These are phyloP conservation scores for Cyclotella baltica DNA, from an alignment of 108 stramenopile species.

Conservation along the genomic window DNA sequence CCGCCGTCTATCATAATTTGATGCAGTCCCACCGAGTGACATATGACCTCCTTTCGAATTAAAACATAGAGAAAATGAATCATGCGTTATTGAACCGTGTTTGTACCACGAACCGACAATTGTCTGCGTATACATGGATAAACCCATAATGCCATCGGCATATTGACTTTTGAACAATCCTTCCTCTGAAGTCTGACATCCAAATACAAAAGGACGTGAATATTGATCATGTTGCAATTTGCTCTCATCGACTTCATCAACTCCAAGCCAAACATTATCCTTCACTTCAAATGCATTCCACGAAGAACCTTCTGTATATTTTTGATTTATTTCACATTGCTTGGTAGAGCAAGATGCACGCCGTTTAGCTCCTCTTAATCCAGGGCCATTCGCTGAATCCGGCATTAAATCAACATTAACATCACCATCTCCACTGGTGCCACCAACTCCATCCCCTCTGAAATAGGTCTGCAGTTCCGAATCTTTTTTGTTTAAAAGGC, in stretches of 20 bases:
- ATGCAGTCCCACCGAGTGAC: constrained; percentile 65
- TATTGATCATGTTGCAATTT: constrained; percentile 23
- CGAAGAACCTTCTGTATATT: constrained; percentile 81
- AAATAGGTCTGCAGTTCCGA: constrained; percentile 14
- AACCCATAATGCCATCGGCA: constrained; percentile 96
- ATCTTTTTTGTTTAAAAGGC: constrained; percentile 14
- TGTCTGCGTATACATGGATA: constrained; percentile 70
- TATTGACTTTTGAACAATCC: constrained; percentile 94
- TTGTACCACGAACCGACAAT: constrained; percentile 50
- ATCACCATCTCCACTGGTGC: constrained; percentile 17
- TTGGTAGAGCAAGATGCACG: constrained; percentile 35
- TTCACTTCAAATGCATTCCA: constrained; percentile 78
- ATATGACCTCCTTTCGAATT: constrained; percentile 61
- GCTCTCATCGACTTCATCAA: constrained; percentile 16
- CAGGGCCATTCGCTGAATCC: neutral
- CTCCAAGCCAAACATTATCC: constrained; percentile 81
- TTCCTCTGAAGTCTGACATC: constrained; percentile 88
- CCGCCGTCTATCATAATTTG: constrained; percentile 46
- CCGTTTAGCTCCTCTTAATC: constrained; percentile 1
- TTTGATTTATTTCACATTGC: constrained; percentile 63
- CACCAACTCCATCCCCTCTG: constrained; percentile 25
- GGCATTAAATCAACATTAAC: neutral
- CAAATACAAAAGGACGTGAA: constrained; percentile 88
- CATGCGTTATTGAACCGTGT: constrained; percentile 53
- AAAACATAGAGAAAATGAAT: constrained; percentile 79